Base-by-base conservation (phyloP, 331 rosid species). In the Malus hybrid region DNA sequence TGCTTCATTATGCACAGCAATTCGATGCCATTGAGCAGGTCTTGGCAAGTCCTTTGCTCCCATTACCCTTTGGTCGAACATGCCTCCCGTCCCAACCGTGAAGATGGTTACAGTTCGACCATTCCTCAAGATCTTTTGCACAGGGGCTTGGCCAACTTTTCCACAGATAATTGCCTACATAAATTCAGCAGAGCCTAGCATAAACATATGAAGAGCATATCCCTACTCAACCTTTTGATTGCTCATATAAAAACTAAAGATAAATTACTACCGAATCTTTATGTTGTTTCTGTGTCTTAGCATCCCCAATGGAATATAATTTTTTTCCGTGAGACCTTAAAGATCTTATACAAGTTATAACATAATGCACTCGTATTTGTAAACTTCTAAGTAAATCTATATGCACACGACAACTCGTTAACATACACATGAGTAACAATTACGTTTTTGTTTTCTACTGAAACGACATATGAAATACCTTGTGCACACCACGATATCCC, bases 401-500 rank as follows among this genome's bases (percentile, higher is more conserved):
- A 10, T 39, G 46, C 46, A 10, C 4, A 39, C 46, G 13, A 39
- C 46, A 39, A 3, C 46, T 14, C 6, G 7, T 59, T 3, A 14
- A 67, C 28, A 36, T 46, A 10, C 74, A 19, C 36, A 67, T 20
- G 19, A 15, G 36, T 11, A 50, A 52, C 6, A 33, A 32, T 75
- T 63, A 19, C 27, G 32, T 31, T 9, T 56, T 22, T 34, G 9
- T 20, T 20, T 60, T 63, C 39, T 28, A 48, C 46, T 65, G 63
- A 69, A 68, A 63, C 62, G 39, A 22, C 13, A 32, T 57, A 60
- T 31, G 56, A 46, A 73, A 73, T 92, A 95, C 98, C 99, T 89
- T 95, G 82, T 95, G 99, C 70, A 95, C 99, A 64, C 99, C 99
- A 0, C 98, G 97, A 84, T 79, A 95, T 73, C 80, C 88, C 99